Evolutionary conservation across 1,284 basidiomycete genomes (phyloP), one percentile per base, ranked within the genome.

Genomic region (Ustilago loliicola): DNA sequence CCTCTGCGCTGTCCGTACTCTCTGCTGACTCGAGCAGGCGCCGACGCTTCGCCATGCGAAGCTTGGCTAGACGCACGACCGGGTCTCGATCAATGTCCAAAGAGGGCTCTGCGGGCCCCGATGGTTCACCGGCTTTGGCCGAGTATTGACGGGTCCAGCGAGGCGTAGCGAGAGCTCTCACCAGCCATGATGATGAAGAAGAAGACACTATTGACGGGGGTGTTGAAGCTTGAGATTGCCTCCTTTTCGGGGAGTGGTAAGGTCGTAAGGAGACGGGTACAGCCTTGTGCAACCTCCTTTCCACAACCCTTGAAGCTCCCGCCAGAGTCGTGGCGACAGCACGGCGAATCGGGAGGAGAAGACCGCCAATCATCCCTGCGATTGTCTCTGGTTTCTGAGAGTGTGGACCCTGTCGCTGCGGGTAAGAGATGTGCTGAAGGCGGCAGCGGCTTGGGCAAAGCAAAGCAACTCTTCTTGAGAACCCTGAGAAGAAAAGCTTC

Each of bases 41-140:
- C 23, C 80, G 66, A 5, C 75, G 74, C 57, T 67, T 66, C 1
- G 29, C 48, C 72, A 83, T 73, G 47, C 75, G 56, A 47, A 69
- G 64, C 57, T 56, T 15, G 2, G 75, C 71, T 3, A 83, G 58
- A 13, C 68, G 72, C 13, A 79, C 69, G 0, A 71, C 68, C 1
- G 70, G 66, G 30, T 74, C 66, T 32, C 53, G 56, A 56, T 79
- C 77, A 50, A 77, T 72, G 2, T 66, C 62, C 30, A 77, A 55
- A 5, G 61, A 50, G 11, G 72, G 38, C 17, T 38, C 59, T 15
- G 23, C 21, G 2, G 30, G 11, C 5, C 25, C 32, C 7, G 63
- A 38, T 1, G 59, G 10, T 10, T 30, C 36, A 6, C 36, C n/a
- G 2, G 66, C 55, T 32, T 73, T 61, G 9, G 55, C n/a, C 4